Conservation (phyloP, 225 moss, liverwort and hornwort species). For the Ulota crispa region DNA sequence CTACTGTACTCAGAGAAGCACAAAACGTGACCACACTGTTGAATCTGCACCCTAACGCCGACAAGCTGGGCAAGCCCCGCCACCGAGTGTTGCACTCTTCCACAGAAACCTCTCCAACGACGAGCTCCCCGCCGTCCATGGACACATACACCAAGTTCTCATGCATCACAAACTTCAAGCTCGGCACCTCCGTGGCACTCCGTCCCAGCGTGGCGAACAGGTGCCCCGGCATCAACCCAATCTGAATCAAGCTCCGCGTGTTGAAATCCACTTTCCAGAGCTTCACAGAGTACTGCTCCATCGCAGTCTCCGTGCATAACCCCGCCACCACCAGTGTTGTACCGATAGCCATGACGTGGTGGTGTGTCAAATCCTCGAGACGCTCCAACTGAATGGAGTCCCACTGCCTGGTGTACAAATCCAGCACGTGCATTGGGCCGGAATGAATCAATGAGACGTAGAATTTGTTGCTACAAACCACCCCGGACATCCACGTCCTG, state of each 20-base stretch:
- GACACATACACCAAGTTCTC: slow-evolving; percentile 46
- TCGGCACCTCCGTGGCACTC: slow-evolving; percentile 1
- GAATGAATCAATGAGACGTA: slow-evolving; percentile 34
- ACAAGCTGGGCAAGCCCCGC: slow-evolving; percentile 40
- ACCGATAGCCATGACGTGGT: slow-evolving; percentile 40
- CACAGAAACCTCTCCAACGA: slow-evolving; percentile 45
- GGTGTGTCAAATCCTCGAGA: slow-evolving; percentile 29
- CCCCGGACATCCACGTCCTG: slow-evolving; percentile 51
- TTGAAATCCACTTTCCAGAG: slow-evolving; percentile 41
- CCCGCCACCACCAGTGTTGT: slow-evolving; percentile 45
- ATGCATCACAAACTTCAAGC: slow-evolving; percentile 31
- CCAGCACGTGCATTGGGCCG: slow-evolving; percentile 37
- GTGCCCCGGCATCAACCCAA: slow-evolving; percentile 43
- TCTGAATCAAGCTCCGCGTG: slow-evolving; percentile 20
- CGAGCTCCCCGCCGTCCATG: slow-evolving; percentile 25
- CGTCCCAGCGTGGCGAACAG: slow-evolving; percentile 13
- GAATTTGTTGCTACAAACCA: slow-evolving; percentile 41
- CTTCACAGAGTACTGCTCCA: slow-evolving; percentile 19
- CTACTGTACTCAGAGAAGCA: slow-evolving; percentile 22
- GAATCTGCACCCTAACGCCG: slow-evolving; percentile 40
- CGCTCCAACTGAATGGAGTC: slow-evolving; percentile 22
- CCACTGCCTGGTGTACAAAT: slow-evolving; percentile 34
- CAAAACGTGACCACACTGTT: slow-evolving; percentile 46
- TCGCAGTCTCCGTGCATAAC: slow-evolving; percentile 19
- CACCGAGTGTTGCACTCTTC: slow-evolving; percentile 41